A percentile compares a stretch with the other conserved stretches of the same genome.
Evolutionary conservation across 345 rosid genomes (phyloP).

Genomic region (Geranium rotundifolium): DNA sequence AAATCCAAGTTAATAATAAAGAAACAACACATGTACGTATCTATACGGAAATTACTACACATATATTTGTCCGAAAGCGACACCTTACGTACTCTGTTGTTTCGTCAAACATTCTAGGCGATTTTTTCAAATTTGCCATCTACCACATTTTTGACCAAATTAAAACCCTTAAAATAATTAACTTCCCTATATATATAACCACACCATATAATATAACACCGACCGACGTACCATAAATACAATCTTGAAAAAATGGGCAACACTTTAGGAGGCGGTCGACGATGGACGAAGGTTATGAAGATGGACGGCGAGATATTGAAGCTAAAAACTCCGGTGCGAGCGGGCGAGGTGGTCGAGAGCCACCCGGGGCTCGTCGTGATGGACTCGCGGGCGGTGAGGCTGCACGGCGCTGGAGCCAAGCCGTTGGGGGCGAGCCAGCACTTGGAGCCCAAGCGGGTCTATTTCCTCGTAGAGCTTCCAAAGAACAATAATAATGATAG

Average conservation of each 20-base stretch:
- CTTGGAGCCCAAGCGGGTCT: conserved; percentile 63
- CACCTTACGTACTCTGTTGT: conserved; percentile 1
- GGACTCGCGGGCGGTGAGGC: conserved; percentile 76
- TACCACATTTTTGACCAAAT: conserved; percentile 25
- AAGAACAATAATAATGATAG: too few relatives aligned
- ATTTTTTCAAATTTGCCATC: conserved; percentile 27
- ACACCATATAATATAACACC: neutral
- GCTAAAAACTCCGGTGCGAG: conserved; percentile 70
- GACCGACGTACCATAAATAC: neutral
- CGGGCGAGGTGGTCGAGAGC: conserved; percentile 53
- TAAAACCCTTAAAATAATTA: neutral
- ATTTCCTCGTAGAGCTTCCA: conserved; percentile 74
- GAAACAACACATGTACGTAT: too few relatives aligned
- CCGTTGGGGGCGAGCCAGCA: conserved; percentile 45
- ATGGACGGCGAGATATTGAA: conserved; percentile 72
- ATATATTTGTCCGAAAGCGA: conserved; percentile 12
- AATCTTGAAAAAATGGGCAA: conserved; percentile 78
- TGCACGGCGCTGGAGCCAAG: conserved; percentile 60
- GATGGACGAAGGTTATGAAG: conserved; percentile 65
- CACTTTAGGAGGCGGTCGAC: conserved; percentile 45
- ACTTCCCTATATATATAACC: neutral
- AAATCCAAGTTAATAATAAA: too few relatives aligned
- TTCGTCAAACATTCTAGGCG: conserved; percentile 23
- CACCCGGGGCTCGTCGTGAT: conserved; percentile 60
- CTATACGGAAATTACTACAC: neutral